Base-by-base conservation (phyloP, 495 filamentous ascomycete genomes). In the Cudoniella acicularis region DNA sequence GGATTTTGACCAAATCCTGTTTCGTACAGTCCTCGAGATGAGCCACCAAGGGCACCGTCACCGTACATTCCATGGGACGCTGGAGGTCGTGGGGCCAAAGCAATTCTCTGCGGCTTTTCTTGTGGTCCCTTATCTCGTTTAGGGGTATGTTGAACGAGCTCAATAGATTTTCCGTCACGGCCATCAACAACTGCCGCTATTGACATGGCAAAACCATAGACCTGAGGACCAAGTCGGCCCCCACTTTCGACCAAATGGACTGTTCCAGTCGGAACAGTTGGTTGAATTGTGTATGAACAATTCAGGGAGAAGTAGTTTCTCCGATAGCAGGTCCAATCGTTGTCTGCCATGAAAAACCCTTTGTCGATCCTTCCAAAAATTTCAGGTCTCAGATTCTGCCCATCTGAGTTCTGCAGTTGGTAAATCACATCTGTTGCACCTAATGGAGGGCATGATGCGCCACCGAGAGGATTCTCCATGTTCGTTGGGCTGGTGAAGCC, bases 251-350 rank as follows among this genome's bases (percentile, higher is more conserved):
- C 30, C 0, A 69, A 55, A 46, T 64, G 57, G 16, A 67, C 57
- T 0, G 17, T 53, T 11, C 50, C 59, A 8, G 50, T 58, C 0
- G 64, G 61, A 27, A 68, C 25, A 4, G 77, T 62, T 59, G 84
- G 85, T 22, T 81, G 72, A 2, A 98, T 74, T 3, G 82, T 81
- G 72, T 88, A 96, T 0, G 85, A 89, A 71, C 92, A 96, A 24
- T 86, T 82, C 49, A 96, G 88, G 0, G 90, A 87, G 69, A 98
- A 96, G 71, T 98, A 98, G 71, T 98, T 98, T 41, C 93, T 80
- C 50, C 93, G 80, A 67, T 98, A 98, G 73, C 93, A 98, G 0
- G 93, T 98, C 93, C 93, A 98, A 59, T 94, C 90, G 13, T 83
- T 79, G 56, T 96, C 93, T 2, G 81, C 81, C 42, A 86, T 77